These are phyloP conservation scores for Candida nemodendra DNA, from an alignment of 805 yeast genomes.

Conservation along the genomic window DNA sequence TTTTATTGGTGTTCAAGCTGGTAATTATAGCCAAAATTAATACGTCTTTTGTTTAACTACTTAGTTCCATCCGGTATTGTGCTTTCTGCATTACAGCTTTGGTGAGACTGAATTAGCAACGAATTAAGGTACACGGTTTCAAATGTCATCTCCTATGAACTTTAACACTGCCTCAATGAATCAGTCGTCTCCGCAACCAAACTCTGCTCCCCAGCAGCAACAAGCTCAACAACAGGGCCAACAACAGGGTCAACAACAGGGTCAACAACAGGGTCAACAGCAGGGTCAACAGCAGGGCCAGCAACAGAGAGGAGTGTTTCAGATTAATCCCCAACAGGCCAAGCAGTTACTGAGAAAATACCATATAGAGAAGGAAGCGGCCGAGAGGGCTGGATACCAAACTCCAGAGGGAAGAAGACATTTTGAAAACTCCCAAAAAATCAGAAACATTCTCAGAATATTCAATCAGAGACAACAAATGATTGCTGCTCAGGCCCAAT, in stretches of 20 bases:
- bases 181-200: slow-evolving; percentile 11
- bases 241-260: slow-evolving; percentile 12
- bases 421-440: slow-evolving; percentile 58
- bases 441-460: slow-evolving; percentile 57
- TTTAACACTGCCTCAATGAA: slow-evolving; percentile 10
- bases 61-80: too few species aligned
- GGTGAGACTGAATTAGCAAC: too few species aligned
- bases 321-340: slow-evolving; percentile 49
- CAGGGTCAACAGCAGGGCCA: slow-evolving; percentile 19
- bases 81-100: too few species aligned
- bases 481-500: slow-evolving; percentile 32
- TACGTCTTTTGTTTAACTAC: too few species aligned
- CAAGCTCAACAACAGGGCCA: slow-evolving; percentile 23
- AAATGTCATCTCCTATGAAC: too few species aligned
- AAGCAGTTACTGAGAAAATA: slow-evolving; percentile 60
- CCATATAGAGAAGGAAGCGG: slow-evolving; percentile 57
- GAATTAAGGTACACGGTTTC: too few species aligned
- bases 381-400: slow-evolving; percentile 58
- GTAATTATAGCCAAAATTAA: too few species aligned
- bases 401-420: slow-evolving; percentile 64
- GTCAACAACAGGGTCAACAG: slow-evolving; percentile 15
- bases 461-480: slow-evolving; percentile 30
- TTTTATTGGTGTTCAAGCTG: too few species aligned
- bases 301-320: slow-evolving; percentile 19
- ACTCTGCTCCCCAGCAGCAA: slow-evolving; percentile 16